Evolutionary conservation across 2,329 filamentous ascomycete species (phyloP).

Genomic region (Fusarium miscanthi): DNA sequence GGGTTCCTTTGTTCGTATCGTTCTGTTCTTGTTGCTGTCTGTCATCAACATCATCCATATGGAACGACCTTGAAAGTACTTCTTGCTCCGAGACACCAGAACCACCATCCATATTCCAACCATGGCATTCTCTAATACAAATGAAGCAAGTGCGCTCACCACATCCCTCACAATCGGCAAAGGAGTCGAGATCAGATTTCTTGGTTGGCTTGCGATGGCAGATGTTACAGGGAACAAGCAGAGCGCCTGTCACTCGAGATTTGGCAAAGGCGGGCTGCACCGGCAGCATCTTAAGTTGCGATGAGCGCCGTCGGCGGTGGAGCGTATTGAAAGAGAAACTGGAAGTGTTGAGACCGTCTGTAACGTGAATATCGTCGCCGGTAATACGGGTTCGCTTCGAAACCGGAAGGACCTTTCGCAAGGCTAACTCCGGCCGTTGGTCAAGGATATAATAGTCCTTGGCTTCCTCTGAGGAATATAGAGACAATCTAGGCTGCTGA

Average conservation of each 20-base stretch:
- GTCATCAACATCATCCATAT: conserved; percentile 62
- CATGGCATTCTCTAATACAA: conserved; percentile 73
- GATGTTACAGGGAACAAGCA: conserved; percentile 71
- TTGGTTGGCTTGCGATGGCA: conserved; percentile 74
- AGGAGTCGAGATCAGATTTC: conserved; percentile 73
- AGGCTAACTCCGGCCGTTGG: conserved; percentile 37
- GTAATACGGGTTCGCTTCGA: conserved; percentile 48
- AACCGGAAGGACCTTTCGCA: conserved; percentile 49
- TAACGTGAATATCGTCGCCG: conserved; percentile 37
- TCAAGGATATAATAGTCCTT: conserved; percentile 45
- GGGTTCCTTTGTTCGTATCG: conserved; percentile 14
- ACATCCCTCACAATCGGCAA: conserved; percentile 72
- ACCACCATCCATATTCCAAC: conserved; percentile 52
- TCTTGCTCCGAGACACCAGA: conserved; percentile 49
- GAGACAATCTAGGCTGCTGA: conserved; percentile 37
- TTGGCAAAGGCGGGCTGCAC: conserved; percentile 30
- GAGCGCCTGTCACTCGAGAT: conserved; percentile 28
- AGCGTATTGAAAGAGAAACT: conserved; percentile 6
- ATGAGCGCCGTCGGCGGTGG: conserved; percentile 44
- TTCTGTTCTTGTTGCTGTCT: conserved; percentile 11
- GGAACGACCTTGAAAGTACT: conserved; percentile 57
- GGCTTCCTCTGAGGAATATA: conserved; percentile 43
- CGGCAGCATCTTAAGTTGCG: conserved; percentile 41
- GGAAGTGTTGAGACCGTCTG: conserved; percentile 25
- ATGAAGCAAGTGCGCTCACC: conserved; percentile 72